Evolutionary conservation across 371 early-diverging fungal species (phyloP).

Genomic region (Gilbertella persicaria): DNA sequence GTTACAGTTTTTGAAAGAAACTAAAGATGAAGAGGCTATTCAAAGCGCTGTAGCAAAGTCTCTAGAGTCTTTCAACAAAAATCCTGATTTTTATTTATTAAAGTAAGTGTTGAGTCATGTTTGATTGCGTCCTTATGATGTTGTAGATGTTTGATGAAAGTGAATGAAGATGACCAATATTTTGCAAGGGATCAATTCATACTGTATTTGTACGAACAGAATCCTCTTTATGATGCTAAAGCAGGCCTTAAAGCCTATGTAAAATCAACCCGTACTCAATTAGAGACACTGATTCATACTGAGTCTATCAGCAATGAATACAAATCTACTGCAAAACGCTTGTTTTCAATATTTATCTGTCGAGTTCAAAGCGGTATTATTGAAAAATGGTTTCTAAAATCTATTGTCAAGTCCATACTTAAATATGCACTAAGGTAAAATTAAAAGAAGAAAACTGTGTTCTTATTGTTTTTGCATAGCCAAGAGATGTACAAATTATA

Average conservation of each 20-base stretch:
- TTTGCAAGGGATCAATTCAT: slow-evolving; percentile 2
- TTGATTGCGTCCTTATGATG: no score
- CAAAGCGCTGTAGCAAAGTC: neutral
- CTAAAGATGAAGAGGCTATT: neutral
- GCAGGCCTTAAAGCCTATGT: neutral
- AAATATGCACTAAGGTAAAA: slow-evolving; percentile 5
- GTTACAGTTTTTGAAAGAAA: slow-evolving; percentile 1
- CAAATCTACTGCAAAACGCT: neutral
- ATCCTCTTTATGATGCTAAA: neutral
- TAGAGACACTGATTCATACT: neutral
- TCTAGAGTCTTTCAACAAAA: neutral
- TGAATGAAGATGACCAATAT: neutral
- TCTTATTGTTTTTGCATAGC: neutral
- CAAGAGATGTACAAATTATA: neutral
- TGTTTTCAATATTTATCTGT: slow-evolving; percentile 1
- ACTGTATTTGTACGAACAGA: neutral
- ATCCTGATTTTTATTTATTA: slow-evolving; percentile 3
- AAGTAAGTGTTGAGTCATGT: neutral
- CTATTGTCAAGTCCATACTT: neutral
- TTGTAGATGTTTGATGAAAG: slow-evolving; percentile 1
- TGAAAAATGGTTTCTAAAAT: slow-evolving; percentile 1
- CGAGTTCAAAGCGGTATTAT: slow-evolving; percentile 1
- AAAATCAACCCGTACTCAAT: neutral
- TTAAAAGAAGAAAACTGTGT: neutral
- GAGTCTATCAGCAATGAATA: neutral